phyloP scores from a whole-genome alignment of 2,329 filamentous ascomycete species.

The Hirsutella minnesotensis region DNA sequence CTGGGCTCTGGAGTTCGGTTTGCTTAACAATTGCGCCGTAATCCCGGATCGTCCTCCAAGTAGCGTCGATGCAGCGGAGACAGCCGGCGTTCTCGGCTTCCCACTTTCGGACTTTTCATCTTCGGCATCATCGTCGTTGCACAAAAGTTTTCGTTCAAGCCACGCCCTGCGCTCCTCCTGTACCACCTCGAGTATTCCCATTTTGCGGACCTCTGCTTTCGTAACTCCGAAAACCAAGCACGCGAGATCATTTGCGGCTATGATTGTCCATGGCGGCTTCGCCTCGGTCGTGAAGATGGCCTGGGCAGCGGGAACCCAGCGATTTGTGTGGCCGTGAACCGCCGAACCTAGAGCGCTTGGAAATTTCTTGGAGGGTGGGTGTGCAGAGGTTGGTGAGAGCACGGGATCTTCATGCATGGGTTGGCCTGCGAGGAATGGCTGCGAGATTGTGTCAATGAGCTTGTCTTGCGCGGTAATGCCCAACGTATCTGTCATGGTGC shows the following conservation, averaged over 20 bases:
- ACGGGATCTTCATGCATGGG: slow-evolving; percentile 22
- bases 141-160: slow-evolving; percentile 74
- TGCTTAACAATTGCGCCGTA: slow-evolving; percentile 78
- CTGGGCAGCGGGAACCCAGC: slow-evolving; percentile 84
- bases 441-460: slow-evolving; percentile 72
- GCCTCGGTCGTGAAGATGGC: slow-evolving; percentile 97
- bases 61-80: slow-evolving; percentile 34
- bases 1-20: slow-evolving; percentile 52
- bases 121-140: slow-evolving; percentile 26
- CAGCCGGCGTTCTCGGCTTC: slow-evolving; percentile 22
- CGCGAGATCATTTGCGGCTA: slow-evolving; percentile 90
- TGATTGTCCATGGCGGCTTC: slow-evolving; percentile 84
- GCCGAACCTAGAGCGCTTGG: slow-evolving; percentile 40
- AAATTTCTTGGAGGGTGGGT: slow-evolving; percentile 27
- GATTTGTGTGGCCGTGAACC: slow-evolving; percentile 78
- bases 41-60: slow-evolving; percentile 65
- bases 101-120: slow-evolving; percentile 18
- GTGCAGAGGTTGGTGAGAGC: slow-evolving; percentile 30
- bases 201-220: slow-evolving; percentile 84
- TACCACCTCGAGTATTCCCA: slow-evolving; percentile 92
- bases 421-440: slow-evolving; percentile 55
- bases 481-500: slow-evolving; percentile 77
- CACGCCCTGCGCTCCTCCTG: slow-evolving; percentile 79
- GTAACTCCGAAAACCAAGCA: slow-evolving; percentile 98
- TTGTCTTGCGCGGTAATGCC: slow-evolving; percentile 67